phyloP scores from a whole-genome alignment of 352 stramenopile genomes.

The Blastocystis sp. region DNA sequence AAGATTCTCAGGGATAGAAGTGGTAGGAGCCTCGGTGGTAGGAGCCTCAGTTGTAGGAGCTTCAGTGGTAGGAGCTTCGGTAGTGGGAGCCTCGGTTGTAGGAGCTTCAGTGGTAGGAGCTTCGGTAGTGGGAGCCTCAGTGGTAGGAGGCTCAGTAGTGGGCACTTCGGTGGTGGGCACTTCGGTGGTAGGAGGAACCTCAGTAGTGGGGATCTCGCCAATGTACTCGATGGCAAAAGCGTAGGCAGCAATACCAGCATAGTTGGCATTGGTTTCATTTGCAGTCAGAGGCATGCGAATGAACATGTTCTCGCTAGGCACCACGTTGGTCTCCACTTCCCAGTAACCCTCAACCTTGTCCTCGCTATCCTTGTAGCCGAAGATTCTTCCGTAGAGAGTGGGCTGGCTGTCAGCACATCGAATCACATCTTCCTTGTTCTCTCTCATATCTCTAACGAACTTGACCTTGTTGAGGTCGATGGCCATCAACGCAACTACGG shows the following conservation, averaged over 20 bases:
- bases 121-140: constrained; percentile 22
- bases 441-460: neutral
- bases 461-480: neutral
- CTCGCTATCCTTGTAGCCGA: neutral
- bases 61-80: neutral
- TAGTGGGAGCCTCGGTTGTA: neutral
- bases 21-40: constrained; percentile 6
- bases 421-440: neutral
- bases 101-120: neutral
- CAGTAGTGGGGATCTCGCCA: neutral
- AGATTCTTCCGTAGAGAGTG: neutral
- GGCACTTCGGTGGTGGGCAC: neutral
- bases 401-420: neutral
- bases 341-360: neutral
- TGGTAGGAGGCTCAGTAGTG: neutral
- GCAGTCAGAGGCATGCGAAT: neutral
- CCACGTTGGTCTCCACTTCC: neutral
- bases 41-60: constrained; percentile 4
- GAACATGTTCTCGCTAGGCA: neutral
- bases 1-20: neutral
- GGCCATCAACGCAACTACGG: neutral
- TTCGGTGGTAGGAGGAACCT: neutral
- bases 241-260: constrained; percentile 43
- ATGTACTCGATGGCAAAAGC: neutral
- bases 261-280: constrained; percentile 52